Conservation (phyloP, 164 flowering plant genomes). For the Paratinospora sagittata region DNA sequence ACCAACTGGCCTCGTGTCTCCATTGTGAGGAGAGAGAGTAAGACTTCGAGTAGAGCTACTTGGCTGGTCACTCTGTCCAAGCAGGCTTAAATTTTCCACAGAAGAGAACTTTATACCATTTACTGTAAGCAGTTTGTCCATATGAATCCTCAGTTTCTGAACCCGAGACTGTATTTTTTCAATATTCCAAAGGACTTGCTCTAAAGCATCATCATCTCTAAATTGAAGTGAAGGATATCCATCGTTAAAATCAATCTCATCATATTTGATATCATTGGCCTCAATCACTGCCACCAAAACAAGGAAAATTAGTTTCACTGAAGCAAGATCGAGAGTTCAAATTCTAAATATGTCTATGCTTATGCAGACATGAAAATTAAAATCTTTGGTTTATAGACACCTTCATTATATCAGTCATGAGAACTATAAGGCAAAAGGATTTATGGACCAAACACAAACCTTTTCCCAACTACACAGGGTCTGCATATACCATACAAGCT, state of each 20-base stretch:
- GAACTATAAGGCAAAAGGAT: no score
- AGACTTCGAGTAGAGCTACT: constrained; percentile 62
- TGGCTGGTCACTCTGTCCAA: constrained; percentile 43
- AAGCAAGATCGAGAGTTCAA: not conserved
- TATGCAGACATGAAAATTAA: not conserved
- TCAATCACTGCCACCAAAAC: constrained; percentile 27
- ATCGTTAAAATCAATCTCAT: constrained; percentile 32
- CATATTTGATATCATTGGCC: constrained; percentile 24
- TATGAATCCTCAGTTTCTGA: constrained; percentile 44
- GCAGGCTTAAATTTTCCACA: constrained; percentile 63
- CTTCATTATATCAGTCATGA: not conserved
- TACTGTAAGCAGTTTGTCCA: constrained; percentile 40
- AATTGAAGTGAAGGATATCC: constrained; percentile 31
- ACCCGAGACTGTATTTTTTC: constrained; percentile 50
- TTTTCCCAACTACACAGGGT: not conserved
- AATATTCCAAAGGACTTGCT: constrained; percentile 58
- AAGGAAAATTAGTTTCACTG: not conserved
- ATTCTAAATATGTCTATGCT: not conserved
- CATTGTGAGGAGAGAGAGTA: constrained; percentile 56
- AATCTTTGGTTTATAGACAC: not conserved
- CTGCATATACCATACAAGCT: not conserved
- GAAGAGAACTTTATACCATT: constrained; percentile 58
- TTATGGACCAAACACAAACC: not conserved
- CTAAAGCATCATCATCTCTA: constrained; percentile 41
- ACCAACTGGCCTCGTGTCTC: constrained; percentile 39